Conservation (phyloP, 2,329 filamentous ascomycete species). For the Colletotrichum gigasporum region DNA sequence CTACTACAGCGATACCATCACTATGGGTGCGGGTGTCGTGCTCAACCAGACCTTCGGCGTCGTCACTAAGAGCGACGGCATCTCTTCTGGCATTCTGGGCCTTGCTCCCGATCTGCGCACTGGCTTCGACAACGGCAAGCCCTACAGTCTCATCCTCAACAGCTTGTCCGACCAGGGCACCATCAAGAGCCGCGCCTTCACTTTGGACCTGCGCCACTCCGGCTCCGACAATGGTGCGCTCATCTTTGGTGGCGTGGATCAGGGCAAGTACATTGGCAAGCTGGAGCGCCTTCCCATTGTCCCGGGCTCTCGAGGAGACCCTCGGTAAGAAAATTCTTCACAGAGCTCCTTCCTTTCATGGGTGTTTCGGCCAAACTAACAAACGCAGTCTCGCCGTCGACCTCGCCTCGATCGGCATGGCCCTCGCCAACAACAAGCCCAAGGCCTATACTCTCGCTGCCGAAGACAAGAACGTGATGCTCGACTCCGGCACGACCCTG, state of each 20-base stretch:
- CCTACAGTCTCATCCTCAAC: conserved; percentile 65
- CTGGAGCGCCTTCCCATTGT: conserved; percentile 55
- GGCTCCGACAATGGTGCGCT: conserved; percentile 55
- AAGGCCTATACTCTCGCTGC: conserved; percentile 37
- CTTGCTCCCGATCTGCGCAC: conserved; percentile 53
- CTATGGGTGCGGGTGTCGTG: conserved; percentile 51
- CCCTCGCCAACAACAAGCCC: conserved; percentile 33
- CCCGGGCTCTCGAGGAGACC: conserved; percentile 44
- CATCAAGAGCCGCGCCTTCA: conserved; percentile 60
- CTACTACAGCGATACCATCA: conserved; percentile 57
- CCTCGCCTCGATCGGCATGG: conserved; percentile 43
- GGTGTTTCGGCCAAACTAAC: neutral
- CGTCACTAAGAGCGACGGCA: conserved; percentile 53
- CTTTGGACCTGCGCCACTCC: conserved; percentile 58
- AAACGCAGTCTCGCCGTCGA: conserved; percentile 43
- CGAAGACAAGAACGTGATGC: conserved; percentile 52
- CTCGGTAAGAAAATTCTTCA: conserved; percentile 33
- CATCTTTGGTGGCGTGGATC: conserved; percentile 64
- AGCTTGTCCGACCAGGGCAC: conserved; percentile 56
- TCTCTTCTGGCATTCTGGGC: conserved; percentile 62
- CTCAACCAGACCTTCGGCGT: conserved; percentile 61
- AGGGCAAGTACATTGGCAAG: conserved; percentile 58
- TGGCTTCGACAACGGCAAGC: conserved; percentile 45
- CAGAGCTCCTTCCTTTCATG: conserved; percentile 24
- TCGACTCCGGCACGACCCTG: conserved; percentile 64